Evolutionary conservation across 495 filamentous ascomycete genomes (phyloP), one percentile per base, ranked within the genome.

Genomic region (Astrothelium macrocarpum): DNA sequence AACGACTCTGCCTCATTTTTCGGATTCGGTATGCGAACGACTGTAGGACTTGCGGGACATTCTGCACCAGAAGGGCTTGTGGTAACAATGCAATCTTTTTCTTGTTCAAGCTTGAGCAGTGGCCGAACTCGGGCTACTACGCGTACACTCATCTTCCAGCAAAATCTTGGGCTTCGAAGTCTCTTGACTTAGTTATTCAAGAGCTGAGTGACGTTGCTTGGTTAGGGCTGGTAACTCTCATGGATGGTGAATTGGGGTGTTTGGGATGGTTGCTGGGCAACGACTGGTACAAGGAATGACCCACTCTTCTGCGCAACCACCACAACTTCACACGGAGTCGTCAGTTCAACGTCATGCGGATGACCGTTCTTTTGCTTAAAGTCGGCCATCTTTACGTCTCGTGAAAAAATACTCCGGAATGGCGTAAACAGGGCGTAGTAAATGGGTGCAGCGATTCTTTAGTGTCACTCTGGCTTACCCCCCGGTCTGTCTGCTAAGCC

Each of bases 1-100:
- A 93, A 98, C 64, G 90, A 86, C 71, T 98, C 94, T 5, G 82
- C 79, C 65, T 89, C 88, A 65, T 97, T 96, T 78, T 92, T 96
- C 0, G 93, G 92, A 74, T 90, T 97, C 25, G 94, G 94, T 70
- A 98, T 96, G 66, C 89, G 87, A 66, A 98, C 85, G 14, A 91
- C 74, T 12, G 84, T 92, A 5, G 78, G 73, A 66, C 73, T 81
- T 11, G 84, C 82, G 39, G 87, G 83, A 53, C 73, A 72, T n/a
- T 71, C 71, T 39, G 62, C 63, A 0, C 66, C 61, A 4, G 62
- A 53, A 10, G 72, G 64, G 25, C 70, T 71, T 0, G 87, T 83
- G 23, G 78, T 82, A 59, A 98, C 85, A 69, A 98, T 95, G 68
- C 86, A 80, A 73, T 98, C 93, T 70, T 86, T 83, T 66, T 89